Evolutionary conservation across 768 basidiomycete genomes (phyloP).

Genomic region (Phlegmacium glaucopus): DNA sequence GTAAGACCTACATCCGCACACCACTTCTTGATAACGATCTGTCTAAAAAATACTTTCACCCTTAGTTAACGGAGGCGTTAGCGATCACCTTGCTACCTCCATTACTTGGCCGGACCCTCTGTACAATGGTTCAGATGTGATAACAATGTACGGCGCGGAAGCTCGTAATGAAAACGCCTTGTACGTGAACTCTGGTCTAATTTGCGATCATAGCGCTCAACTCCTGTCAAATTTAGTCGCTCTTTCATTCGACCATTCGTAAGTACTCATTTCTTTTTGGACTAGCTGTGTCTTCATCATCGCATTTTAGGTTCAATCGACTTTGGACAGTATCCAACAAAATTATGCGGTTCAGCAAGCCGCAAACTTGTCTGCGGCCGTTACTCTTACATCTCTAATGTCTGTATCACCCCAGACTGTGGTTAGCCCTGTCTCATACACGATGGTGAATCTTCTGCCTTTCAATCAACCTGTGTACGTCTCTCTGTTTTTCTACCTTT

Average conservation of each 20-base stretch:
- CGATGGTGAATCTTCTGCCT: constrained; percentile 48
- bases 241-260: constrained; percentile 30
- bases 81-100: constrained; percentile 31
- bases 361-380: constrained; percentile 8
- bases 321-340: constrained; percentile 29
- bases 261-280: constrained; percentile 2
- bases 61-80: constrained; percentile 41
- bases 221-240: constrained; percentile 18
- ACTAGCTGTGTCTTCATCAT: not conserved
- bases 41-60: not conserved
- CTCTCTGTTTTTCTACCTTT: not conserved
- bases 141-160: constrained; percentile 45
- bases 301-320: constrained; percentile 25
- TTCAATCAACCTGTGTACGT: constrained; percentile 64
- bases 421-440: constrained; percentile 44
- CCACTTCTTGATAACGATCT: not conserved
- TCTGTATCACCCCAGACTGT: constrained; percentile 48
- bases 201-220: not conserved
- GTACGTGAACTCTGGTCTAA: constrained; percentile 31
- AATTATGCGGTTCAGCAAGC: constrained; percentile 18
- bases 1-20: too few relatives aligned
- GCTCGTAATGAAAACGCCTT: constrained; percentile 63
- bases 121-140: constrained; percentile 46
- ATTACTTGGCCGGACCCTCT: constrained; percentile 33
- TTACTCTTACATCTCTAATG: constrained; percentile 31